Conservation (phyloP, 805 yeast genomes). For the Starmerella bombi region DNA sequence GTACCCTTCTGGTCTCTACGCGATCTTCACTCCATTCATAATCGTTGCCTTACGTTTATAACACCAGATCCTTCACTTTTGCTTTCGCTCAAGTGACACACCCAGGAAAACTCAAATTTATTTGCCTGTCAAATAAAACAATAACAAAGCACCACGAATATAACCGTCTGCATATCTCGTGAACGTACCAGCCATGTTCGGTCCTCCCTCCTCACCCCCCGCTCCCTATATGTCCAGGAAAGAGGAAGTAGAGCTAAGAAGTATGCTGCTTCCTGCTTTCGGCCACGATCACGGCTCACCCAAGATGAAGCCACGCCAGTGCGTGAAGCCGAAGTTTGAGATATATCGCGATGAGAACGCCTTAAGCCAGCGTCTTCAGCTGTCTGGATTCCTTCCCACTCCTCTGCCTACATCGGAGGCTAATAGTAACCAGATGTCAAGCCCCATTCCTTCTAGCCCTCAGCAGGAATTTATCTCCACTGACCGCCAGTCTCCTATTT, state of each 20-base stretch:
- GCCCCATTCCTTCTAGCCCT: slow-evolving; percentile 15
- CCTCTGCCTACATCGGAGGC: slow-evolving; percentile 21
- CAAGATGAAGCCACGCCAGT: slow-evolving; percentile 4
- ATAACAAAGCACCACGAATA: not conserved
- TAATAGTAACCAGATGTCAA: slow-evolving; percentile 9
- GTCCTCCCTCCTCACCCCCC: slow-evolving; percentile 21
- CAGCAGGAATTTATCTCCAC: not conserved
- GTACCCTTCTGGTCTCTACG: too few relatives aligned
- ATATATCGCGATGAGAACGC: slow-evolving; percentile 5
- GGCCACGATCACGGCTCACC: slow-evolving; percentile 8
- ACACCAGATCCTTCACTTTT: too few relatives aligned
- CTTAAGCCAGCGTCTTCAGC: not conserved
- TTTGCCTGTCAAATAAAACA: too few relatives aligned
- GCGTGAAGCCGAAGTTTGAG: slow-evolving; percentile 6
- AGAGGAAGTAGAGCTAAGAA: not conserved
- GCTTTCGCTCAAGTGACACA: too few relatives aligned
- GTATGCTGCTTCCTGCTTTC: slow-evolving; percentile 15
- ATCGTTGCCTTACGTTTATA: too few relatives aligned
- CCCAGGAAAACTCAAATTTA: too few relatives aligned
- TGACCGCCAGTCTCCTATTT: not conserved
- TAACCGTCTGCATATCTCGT: not conserved
- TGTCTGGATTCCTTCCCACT: slow-evolving; percentile 12
- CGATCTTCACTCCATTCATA: too few relatives aligned
- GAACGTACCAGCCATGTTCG: slow-evolving; percentile 8
- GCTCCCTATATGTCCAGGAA: slow-evolving; percentile 3